Conservation (phyloP, 228 moss, liverwort and hornwort species). For the Sphagnum fallax region DNA sequence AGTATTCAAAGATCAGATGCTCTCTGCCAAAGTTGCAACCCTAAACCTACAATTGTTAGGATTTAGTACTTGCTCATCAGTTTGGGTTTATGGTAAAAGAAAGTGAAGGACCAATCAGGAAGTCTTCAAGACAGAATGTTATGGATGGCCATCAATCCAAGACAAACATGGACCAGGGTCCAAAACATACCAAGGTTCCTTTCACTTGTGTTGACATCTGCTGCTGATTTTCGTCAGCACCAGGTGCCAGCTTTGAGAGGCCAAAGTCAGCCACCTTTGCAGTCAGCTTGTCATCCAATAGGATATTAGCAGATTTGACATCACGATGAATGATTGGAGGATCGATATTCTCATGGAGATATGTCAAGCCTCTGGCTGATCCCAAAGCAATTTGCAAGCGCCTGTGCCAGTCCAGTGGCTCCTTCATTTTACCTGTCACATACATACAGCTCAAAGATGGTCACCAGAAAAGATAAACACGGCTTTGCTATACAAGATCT, state of each 20-base stretch:
- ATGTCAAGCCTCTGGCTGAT: constrained; percentile 69
- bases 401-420: constrained; percentile 47
- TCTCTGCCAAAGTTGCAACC: too few relatives aligned
- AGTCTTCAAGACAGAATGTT: neutral
- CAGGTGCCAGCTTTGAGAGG: constrained; percentile 34
- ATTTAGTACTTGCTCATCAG: neutral
- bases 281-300: constrained; percentile 39
- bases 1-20: neutral
- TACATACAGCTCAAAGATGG: neutral
- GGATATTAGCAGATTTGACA: constrained; percentile 60
- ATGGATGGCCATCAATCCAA: neutral
- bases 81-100: neutral
- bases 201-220: constrained; percentile 18
- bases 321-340: constrained; percentile 78
- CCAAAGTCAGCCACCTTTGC: constrained; percentile 86
- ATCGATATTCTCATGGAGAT: constrained; percentile 65
- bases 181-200: constrained; percentile 54
- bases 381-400: constrained; percentile 51
- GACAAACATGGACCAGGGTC: too few relatives aligned
- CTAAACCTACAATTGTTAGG: too few relatives aligned
- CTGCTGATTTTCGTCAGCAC: constrained; percentile 15
- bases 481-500: neutral
- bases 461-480: neutral
- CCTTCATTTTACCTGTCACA: constrained; percentile 25
- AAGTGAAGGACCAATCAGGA: neutral